These are phyloP conservation scores for Solioccasus polychromus DNA, from an alignment of 768 basidiomycete genomes.

Conservation along the genomic window DNA sequence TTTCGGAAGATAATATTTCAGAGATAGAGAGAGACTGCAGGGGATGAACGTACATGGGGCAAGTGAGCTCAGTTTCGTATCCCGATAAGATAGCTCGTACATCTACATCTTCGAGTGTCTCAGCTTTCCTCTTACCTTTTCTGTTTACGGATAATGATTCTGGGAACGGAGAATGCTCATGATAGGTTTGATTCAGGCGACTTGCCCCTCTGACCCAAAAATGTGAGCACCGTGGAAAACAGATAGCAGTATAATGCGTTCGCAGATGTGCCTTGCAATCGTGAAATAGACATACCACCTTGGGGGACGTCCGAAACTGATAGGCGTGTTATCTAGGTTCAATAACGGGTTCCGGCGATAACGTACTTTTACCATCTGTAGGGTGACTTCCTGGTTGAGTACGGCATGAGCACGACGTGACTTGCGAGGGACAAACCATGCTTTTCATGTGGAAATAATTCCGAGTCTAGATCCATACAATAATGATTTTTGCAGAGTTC, in stretches of 20 bases:
- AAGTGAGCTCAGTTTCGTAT: slow-evolving; percentile 66
- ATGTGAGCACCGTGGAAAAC: slow-evolving; percentile 7
- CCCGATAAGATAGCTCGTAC: slow-evolving; percentile 36
- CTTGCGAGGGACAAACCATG: slow-evolving; percentile 5
- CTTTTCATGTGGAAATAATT: background rate
- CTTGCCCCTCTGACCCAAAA: slow-evolving; percentile 1
- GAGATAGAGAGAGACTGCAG: background rate
- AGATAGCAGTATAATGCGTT: background rate
- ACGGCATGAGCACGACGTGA: background rate
- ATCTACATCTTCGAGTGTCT: slow-evolving; percentile 19
- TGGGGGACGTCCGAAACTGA: background rate
- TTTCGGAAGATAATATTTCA: slow-evolving; percentile 22
- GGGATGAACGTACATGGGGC: slow-evolving; percentile 61
- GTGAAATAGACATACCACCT: slow-evolving; percentile 19
- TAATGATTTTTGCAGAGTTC: background rate
- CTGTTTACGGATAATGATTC: slow-evolving; percentile 20
- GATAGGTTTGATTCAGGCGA: background rate
- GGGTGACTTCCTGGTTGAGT: slow-evolving; percentile 10
- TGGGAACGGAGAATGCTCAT: slow-evolving; percentile 2
- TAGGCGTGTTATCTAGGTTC: background rate
- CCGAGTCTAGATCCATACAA: background rate
- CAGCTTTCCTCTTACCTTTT: slow-evolving; percentile 46
- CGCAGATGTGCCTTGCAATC: background rate
- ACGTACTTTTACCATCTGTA: slow-evolving; percentile 7
- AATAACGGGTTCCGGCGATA: background rate